phyloP scores from a whole-genome alignment of 2,329 filamentous ascomycete genomes.

The Aspergillus sergii region DNA sequence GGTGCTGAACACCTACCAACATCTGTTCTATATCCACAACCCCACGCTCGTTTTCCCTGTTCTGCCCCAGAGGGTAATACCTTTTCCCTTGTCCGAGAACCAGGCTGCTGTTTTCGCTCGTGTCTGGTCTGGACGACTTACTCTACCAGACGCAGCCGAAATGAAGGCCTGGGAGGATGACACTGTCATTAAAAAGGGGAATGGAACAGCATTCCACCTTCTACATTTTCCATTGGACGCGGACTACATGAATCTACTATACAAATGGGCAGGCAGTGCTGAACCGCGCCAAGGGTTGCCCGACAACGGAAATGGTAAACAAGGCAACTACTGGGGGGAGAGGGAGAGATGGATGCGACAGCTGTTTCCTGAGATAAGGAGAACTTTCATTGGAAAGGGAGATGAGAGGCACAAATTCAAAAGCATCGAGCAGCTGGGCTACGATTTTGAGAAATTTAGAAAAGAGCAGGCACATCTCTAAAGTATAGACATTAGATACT shows the following conservation, averaged over 20 bases:
- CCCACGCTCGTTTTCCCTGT: conserved; percentile 78
- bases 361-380: conserved; percentile 69
- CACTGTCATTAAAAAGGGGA: conserved; percentile 46
- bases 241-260: conserved; percentile 48
- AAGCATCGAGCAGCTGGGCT: conserved; percentile 72
- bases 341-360: conserved; percentile 72
- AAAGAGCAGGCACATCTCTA: conserved; percentile 18
- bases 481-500: background rate
- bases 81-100: conserved; percentile 77
- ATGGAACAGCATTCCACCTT: conserved; percentile 56
- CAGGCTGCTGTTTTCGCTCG: conserved; percentile 78
- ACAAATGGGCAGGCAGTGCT: conserved; percentile 46
- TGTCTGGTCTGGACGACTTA: conserved; percentile 72
- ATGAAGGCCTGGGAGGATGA: conserved; percentile 71
- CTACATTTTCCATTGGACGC: conserved; percentile 53
- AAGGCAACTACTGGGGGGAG: conserved; percentile 71
- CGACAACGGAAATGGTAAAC: conserved; percentile 60
- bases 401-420: conserved; percentile 59
- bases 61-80: conserved; percentile 81
- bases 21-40: conserved; percentile 74
- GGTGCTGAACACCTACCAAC: conserved; percentile 73
- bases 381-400: conserved; percentile 69
- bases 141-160: conserved; percentile 61
- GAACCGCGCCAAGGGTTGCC: conserved; percentile 39
- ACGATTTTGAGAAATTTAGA: conserved; percentile 54